Evolutionary conservation across 2,329 filamentous ascomycete genomes (phyloP), one percentile per base, ranked within the genome.

Genomic region (Fusarium cyanostomum): DNA sequence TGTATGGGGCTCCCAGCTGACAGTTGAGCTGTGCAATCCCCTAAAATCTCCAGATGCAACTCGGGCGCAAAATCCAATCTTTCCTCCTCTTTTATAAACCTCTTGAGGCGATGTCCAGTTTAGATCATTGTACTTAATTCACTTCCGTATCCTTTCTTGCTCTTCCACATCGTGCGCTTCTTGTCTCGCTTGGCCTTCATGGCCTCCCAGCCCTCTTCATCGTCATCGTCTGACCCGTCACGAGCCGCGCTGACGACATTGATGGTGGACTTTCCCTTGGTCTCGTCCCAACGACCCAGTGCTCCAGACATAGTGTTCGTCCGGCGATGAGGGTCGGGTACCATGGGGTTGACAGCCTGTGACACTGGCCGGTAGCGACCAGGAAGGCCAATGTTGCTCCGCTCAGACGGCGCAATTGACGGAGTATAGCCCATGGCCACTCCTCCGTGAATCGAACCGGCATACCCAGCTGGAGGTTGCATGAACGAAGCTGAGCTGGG

Each of bases 351-450:
- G 7, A 80, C 81, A 52, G 84, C 80, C 37, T 90, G 89, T 0
- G 92, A 93, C 1, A 98, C 94, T 2, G 95, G 93, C 41, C 95
- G 87, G 78, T 99, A 99, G 39, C 95, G 88, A 28, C 92, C 89
- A 8, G 95, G 93, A 49, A 96, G 84, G 13, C 95, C 95, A 60
- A 97, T 82, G 74, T 96, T 98, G 82, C 94, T 98, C 60, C 95
- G 90, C 79, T 98, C 95, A 6, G 92, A 97, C 1, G 95, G 95
- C 3, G 95, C 94, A 67, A 99, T 96, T 1, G 94, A 98, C 1
- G 93, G 88, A 1, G 93, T 86, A 77, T 98, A 98, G 8, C 86
- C 88, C 48, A 77, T 76, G 42, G 80, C 85, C 76, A 58, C 59
- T 15, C 67, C 70, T 33, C 70, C 72, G 52, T 68, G 66, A 39